Evolutionary conservation across 2,329 filamentous ascomycete species (phyloP).

Genomic region (Elsinoe fawcettii): DNA sequence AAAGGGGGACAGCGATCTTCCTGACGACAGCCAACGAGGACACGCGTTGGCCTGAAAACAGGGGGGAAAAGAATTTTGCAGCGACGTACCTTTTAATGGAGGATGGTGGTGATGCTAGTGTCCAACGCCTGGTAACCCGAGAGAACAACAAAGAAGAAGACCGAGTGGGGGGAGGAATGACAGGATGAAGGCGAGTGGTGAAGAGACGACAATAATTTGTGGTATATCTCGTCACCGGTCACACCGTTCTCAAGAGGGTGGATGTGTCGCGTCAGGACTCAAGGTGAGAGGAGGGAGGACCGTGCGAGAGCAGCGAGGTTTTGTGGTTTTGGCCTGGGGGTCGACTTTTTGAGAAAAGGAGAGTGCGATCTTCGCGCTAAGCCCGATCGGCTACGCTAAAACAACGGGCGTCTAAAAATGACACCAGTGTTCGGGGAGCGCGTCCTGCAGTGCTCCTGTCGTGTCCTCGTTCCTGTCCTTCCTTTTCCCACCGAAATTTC

Average conservation of each 20-base stretch:
- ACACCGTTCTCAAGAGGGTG: slow-evolving; percentile 11
- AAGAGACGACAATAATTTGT: slow-evolving; percentile 4
- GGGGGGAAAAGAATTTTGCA: slow-evolving; percentile 9
- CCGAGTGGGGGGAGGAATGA: background rate
- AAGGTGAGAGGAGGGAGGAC: slow-evolving; percentile 6
- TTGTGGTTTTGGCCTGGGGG: background rate
- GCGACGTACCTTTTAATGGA: slow-evolving; percentile 3
- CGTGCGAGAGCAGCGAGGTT: background rate
- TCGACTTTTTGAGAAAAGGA: slow-evolving; percentile 12
- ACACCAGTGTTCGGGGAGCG: slow-evolving; percentile 17
- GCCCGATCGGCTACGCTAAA: slow-evolving; percentile 13
- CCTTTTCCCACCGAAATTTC: slow-evolving; percentile 11
- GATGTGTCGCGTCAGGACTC: slow-evolving; percentile 7
- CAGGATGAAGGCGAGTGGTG: background rate
- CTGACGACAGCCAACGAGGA: slow-evolving; percentile 3
- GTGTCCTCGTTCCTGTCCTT: slow-evolving; percentile 27
- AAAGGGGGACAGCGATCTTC: background rate
- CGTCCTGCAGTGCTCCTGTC: slow-evolving; percentile 27
- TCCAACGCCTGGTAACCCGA: slow-evolving; percentile 6
- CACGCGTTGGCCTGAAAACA: slow-evolving; percentile 12
- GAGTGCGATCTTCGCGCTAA: slow-evolving; percentile 17
- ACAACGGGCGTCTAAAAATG: slow-evolving; percentile 18
- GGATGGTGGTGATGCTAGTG: background rate
- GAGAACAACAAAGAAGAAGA: background rate
- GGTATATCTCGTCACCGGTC: slow-evolving; percentile 13